These are phyloP conservation scores for Apium graveolens DNA, from an alignment of 129 eudicot species.

Conservation along the genomic window DNA sequence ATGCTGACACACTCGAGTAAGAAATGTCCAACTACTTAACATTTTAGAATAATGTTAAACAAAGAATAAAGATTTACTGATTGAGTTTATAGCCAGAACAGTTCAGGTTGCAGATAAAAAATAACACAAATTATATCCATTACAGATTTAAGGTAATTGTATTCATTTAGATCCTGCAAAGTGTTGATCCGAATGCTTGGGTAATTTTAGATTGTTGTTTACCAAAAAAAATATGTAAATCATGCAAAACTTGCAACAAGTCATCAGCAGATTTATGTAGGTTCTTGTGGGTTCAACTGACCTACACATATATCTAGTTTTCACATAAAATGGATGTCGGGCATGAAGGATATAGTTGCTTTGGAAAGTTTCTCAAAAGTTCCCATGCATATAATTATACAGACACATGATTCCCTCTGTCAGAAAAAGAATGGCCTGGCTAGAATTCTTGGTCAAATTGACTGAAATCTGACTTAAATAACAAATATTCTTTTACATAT, in stretches of 20 bases:
- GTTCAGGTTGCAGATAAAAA: not conserved
- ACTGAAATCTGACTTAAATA: not conserved
- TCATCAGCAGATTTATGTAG: not conserved
- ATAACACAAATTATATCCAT: not conserved
- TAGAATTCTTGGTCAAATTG: not conserved
- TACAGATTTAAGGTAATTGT: not conserved
- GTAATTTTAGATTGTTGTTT: not conserved
- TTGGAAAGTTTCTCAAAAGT: not conserved
- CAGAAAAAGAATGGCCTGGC: not conserved
- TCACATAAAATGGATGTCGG: not conserved
- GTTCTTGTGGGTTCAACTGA: not conserved
- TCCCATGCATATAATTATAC: not conserved
- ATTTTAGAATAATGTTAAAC: not conserved
- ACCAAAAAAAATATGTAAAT: not conserved
- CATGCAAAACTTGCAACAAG: not conserved
- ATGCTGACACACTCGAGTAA: not conserved
- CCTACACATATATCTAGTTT: not conserved
- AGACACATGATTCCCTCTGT: not conserved
- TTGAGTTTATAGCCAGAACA: not conserved
- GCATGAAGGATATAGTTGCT: not conserved
- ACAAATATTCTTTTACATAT: not conserved
- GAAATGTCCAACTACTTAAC: not conserved
- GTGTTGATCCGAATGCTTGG: not conserved
- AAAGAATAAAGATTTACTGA: not conserved
- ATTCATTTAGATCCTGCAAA: not conserved